Evolutionary conservation across 1,284 basidiomycete species (phyloP), one percentile per base, ranked within the genome.

Genomic region (Volvariella surrecta): DNA sequence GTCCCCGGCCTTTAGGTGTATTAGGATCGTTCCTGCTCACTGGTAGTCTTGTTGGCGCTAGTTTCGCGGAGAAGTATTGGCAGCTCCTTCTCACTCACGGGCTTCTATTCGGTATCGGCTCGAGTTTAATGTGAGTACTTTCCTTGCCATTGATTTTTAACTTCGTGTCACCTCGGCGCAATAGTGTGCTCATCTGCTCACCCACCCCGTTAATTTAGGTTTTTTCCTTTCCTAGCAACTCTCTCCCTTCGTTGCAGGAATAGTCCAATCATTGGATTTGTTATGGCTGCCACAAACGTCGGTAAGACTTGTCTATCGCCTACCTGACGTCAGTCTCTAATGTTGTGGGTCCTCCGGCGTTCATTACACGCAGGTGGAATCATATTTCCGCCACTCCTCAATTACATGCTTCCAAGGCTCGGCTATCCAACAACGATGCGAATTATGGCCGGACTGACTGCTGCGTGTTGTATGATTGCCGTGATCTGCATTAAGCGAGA

Each of bases 351-450:
- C n/a, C n/a, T n/a, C n/a, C n/a, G n/a, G n/a, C n/a, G n/a, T n/a
- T n/a, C 20, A 32, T 35, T 18, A 37, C 45, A 37, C 58, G 8
- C 54, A 72, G 81, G 81, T 18, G 82, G 82, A 4, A 75, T 84
- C 2, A 61, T 82, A 7, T 84, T 75, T 50, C 80, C 82, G 0
- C 73, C 85, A 45, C 66, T 82, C 61, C 66, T 84, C 19, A 74
- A 75, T 47, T 63, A 62, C 18, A 69, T 84, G 10, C 81, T 83
- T 53, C 49, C 58, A 30, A 45, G 48, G 19, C 55, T 79, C 28
- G 81, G 79, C 1, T 86, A 82, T 54, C 71, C 63, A 7, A 82
- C 79, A 79, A 68, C 71, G 0, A 70, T 82, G 17, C 70, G 76
- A 40, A 64, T 70, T 32, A 67, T 65, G 4, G 71, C 68, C 0